These are phyloP conservation scores for Barnettozyma wickerhamii DNA, from an alignment of 805 yeast species.

Conservation along the genomic window DNA sequence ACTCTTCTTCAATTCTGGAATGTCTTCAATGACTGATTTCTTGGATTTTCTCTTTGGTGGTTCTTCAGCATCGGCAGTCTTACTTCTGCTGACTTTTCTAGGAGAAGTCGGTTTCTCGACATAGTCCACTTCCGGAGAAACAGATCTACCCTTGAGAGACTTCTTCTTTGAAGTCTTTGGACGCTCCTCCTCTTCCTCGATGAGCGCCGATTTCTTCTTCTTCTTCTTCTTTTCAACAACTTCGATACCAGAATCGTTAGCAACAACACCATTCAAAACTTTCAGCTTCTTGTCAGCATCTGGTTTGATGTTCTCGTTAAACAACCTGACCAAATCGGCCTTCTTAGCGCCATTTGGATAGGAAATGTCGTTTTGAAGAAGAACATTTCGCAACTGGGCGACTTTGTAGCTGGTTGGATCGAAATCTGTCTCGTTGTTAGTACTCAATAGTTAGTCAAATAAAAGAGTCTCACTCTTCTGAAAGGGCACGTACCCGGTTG, in stretches of 20 bases:
- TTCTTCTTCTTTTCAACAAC: conserved; percentile 28
- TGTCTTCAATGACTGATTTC: conserved; percentile 9
- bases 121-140: conserved; percentile 1
- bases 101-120: conserved; percentile 1
- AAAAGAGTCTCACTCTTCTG: too few relatives aligned
- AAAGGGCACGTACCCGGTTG: conserved; percentile 32
- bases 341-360: conserved; percentile 67
- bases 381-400: conserved; percentile 63
- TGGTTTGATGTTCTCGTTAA: conserved; percentile 49
- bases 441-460: too few relatives aligned
- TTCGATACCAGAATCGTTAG: conserved; percentile 36
- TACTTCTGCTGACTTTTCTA: conserved; percentile 18
- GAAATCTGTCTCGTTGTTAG: conserved; percentile 40
- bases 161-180: conserved; percentile 10
- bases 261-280: conserved; percentile 26
- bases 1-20: conserved; percentile 15
- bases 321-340: conserved; percentile 55
- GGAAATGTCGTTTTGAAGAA: conserved; percentile 57
- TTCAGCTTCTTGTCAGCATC: conserved; percentile 38
- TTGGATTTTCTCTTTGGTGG: conserved; percentile 3
- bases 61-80: conserved; percentile 13
- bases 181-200: conserved; percentile 4
- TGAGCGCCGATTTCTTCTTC: not conserved
- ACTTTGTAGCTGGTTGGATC: conserved; percentile 63
- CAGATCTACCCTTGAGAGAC: conserved; percentile 2